Base-by-base conservation (phyloP, 495 filamentous ascomycete species). In the Letharia lupina region DNA sequence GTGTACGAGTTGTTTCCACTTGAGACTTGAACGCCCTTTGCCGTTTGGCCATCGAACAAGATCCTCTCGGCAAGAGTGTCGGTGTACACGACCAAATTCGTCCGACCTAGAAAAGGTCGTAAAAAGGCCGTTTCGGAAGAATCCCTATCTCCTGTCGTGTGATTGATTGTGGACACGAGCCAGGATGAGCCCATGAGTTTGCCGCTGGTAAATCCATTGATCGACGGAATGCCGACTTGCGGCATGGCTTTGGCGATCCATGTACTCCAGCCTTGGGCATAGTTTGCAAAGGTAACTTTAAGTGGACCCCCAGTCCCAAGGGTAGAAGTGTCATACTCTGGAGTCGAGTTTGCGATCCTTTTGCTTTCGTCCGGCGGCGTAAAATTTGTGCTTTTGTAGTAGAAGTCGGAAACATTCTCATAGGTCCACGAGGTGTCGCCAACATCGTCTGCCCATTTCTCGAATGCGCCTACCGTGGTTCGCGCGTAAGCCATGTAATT, bases 261-360 rank as follows among this genome's bases (percentile, higher is more conserved):
- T 2, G 78, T 76, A 1, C 71, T 73, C 35, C 79, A 82, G 0
- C 81, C 65, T 60, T 75, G 65, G 7, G 75, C 80, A 47, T 77
- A 84, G 62, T 83, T 80, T 2, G 82, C 23, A 28, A 28, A 28
- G 23, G 23, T 28, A 28, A 28, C 23, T 28, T 28, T 28, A 28
- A 28, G 23, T 28, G 23, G 23, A 28, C 23, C 23, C 23, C 23
- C 23, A 28, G 23, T 28, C 23, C 23, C 23, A 28, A 28, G 23
- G 23, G 23, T 28, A 28, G 23, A 28, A 28, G 23, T 28, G 23
- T 28, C 23, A 28, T 28, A 28, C 23, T 28, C 23, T 28, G 23
- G 23, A 28, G 23, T 28, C 23, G 23, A 28, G 23, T 28, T 28
- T 28, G 23, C 23, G 23, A 28, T 28, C 23, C 23, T 28, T 28